A percentile compares a stretch with the other conserved stretches of the same genome.
Conservation (phyloP, 495 filamentous ascomycete species). For the Neurospora sp. region DNA sequence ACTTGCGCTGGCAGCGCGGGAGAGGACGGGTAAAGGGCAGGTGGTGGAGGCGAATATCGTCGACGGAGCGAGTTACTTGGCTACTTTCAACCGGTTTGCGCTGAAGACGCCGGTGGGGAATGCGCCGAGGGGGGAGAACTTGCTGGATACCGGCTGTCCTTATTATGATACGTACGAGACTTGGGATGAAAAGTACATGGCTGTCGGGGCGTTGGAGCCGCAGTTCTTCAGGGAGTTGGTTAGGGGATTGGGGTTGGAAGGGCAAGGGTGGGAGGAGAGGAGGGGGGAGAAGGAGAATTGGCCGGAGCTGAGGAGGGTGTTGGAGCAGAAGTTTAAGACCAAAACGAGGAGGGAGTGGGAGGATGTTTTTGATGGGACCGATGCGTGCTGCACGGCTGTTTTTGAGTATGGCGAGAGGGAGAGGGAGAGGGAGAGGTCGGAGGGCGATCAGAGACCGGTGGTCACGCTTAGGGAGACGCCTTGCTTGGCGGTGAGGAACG, state of each 20-base stretch:
- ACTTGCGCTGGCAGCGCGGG: slow-evolving; percentile 46
- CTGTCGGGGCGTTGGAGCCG: slow-evolving; percentile 83
- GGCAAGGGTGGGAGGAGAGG: slow-evolving; percentile 41
- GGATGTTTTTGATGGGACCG: slow-evolving; percentile 70
- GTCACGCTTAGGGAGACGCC: slow-evolving; percentile 63
- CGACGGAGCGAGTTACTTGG: slow-evolving; percentile 71
- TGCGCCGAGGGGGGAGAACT: slow-evolving; percentile 58
- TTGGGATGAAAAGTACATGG: slow-evolving; percentile 70
- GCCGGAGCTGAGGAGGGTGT: slow-evolving; percentile 49
- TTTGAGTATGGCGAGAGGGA: slow-evolving; percentile 65
- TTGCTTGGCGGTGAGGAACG: slow-evolving; percentile 40
- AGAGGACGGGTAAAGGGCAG: slow-evolving; percentile 60
- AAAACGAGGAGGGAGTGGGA: slow-evolving; percentile 82
- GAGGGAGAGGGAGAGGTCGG: slow-evolving; percentile 30
- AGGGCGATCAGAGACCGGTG: slow-evolving; percentile 65
- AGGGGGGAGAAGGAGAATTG: slow-evolving; percentile 52
- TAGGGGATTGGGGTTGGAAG: slow-evolving; percentile 48
- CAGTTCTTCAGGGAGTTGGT: slow-evolving; percentile 68
- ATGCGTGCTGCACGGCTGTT: slow-evolving; percentile 88
- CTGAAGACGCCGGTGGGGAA: slow-evolving; percentile 50
- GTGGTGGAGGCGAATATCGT: slow-evolving; percentile 96
- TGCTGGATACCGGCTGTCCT: slow-evolving; percentile 75
- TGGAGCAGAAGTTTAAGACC: slow-evolving; percentile 54
- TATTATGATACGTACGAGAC: slow-evolving; percentile 87
- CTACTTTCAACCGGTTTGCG: slow-evolving; percentile 60